phyloP scores from a whole-genome alignment of 306 rosid species.

The Prunus mume region DNA sequence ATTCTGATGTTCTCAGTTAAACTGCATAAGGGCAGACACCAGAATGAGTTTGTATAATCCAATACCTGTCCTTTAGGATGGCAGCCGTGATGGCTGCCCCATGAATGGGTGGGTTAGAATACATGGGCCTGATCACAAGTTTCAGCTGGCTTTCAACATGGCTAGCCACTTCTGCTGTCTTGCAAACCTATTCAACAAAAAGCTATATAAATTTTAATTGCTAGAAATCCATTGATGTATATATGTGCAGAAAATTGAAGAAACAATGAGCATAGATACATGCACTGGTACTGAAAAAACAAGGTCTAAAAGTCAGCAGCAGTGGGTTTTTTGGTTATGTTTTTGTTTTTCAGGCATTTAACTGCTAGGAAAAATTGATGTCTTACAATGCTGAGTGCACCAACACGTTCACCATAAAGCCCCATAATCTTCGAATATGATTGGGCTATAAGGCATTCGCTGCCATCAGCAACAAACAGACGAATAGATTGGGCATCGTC shows the following conservation, averaged over 20 bases:
- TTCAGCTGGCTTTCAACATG: constrained; percentile 88
- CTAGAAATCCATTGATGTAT: background rate
- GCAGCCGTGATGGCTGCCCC: constrained; percentile 90
- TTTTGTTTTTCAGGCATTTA: background rate
- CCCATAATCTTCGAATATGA: constrained; percentile 96
- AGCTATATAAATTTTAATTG: background rate
- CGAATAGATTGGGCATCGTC: constrained; percentile 80
- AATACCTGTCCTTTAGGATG: constrained; percentile 75
- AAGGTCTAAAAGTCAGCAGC: background rate
- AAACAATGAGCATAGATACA: background rate
- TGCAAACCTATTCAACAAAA: constrained; percentile 55
- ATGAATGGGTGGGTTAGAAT: constrained; percentile 87
- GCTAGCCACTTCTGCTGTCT: constrained; percentile 76
- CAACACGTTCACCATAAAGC: constrained; percentile 94
- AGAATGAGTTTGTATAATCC: background rate
- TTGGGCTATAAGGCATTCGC: constrained; percentile 80
- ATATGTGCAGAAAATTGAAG: background rate
- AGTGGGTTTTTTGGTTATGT: background rate
- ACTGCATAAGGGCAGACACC: background rate
- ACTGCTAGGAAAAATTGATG: background rate
- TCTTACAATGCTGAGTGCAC: constrained; percentile 89
- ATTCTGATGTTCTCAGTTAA: background rate
- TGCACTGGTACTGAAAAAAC: background rate
- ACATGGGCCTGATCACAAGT: constrained; percentile 92
- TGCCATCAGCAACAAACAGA: constrained; percentile 86